A percentile compares a stretch with the other conserved stretches of the same genome.
Evolutionary conservation across 2,329 filamentous ascomycete genomes (phyloP).

Genomic region (Calonectria pauciramosa): DNA sequence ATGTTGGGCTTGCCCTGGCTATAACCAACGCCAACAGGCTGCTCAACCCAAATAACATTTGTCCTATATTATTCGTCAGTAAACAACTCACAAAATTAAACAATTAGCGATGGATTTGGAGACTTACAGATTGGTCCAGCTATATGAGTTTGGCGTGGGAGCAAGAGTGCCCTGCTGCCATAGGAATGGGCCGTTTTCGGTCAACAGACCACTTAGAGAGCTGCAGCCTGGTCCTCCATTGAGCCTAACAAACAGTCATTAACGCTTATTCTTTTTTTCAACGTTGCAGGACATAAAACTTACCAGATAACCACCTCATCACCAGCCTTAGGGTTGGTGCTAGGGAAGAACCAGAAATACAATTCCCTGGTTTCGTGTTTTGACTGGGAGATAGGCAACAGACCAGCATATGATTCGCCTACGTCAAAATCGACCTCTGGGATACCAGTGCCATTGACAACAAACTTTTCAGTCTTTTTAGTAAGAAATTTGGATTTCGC

Average conservation of each 20-base stretch:
- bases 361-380: slow-evolving; percentile 65
- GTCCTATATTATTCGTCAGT: slow-evolving; percentile 54
- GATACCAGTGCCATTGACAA: slow-evolving; percentile 73
- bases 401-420: slow-evolving; percentile 74
- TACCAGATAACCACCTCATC: slow-evolving; percentile 75
- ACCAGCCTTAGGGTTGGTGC: slow-evolving; percentile 60
- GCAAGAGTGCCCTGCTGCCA: slow-evolving; percentile 79
- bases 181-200: slow-evolving; percentile 82
- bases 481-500: slow-evolving; percentile 39
- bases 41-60: slow-evolving; percentile 83
- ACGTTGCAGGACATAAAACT: background rate
- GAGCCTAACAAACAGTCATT: slow-evolving; percentile 71
- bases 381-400: slow-evolving; percentile 68
- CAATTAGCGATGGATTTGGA: background rate
- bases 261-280: background rate
- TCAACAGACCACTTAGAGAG: slow-evolving; percentile 62
- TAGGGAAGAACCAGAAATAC: slow-evolving; percentile 78
- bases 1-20: slow-evolving; percentile 75
- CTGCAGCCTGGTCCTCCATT: slow-evolving; percentile 45
- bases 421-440: slow-evolving; percentile 80
- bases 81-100: background rate
- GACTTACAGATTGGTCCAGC: slow-evolving; percentile 75
- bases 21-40: slow-evolving; percentile 78
- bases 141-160: slow-evolving; percentile 76
- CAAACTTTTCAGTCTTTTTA: slow-evolving; percentile 58